Percentiles rank a stretch among this genome's conserved stretches.
Conservation (phyloP, 1,284 basidiomycete species). For the Trametes pubescens region DNA sequence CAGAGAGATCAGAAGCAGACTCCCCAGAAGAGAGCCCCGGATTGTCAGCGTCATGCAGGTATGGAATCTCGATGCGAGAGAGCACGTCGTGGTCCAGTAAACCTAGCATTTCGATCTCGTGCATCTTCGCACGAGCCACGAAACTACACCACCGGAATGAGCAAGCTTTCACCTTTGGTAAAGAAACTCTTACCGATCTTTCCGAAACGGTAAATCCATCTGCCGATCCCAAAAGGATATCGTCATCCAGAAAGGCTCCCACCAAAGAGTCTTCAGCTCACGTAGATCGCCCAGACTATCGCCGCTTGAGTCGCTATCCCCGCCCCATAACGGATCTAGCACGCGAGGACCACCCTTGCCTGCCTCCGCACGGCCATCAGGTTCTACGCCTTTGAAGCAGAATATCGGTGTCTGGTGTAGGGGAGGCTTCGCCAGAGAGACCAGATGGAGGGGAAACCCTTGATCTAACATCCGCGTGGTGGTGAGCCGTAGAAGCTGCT, state of each 20-base stretch:
- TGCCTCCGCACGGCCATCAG: constrained; percentile 52
- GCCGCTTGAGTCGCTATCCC: constrained; percentile 55
- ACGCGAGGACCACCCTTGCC: constrained; percentile 57
- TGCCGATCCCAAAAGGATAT: constrained; percentile 87
- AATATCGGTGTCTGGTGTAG: constrained; percentile 93
- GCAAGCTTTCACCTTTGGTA: not conserved
- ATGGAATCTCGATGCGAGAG: constrained; percentile 85
- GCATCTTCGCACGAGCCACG: constrained; percentile 91
- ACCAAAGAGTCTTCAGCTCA: constrained; percentile 74
- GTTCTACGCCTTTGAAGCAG: constrained; percentile 73
- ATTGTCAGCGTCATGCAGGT: constrained; percentile 56
- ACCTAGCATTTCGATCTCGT: constrained; percentile 93
- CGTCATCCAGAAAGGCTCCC: constrained; percentile 88
- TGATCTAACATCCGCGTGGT: constrained; percentile 97
- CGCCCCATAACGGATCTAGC: constrained; percentile 85
- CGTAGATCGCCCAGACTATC: constrained; percentile 35
- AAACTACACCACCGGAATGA: constrained; percentile 60
- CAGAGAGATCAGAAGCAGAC: constrained; percentile 29
- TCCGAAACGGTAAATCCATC: constrained; percentile 86
- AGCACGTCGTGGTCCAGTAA: constrained; percentile 89
- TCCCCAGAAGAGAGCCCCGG: constrained; percentile 24
- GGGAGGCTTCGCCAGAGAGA: constrained; percentile 92
- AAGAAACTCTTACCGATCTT: constrained; percentile 67
- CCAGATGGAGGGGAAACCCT: constrained; percentile 90
- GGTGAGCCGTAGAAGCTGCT: constrained; percentile 89